Evolutionary conservation across 2,329 filamentous ascomycete genomes (phyloP), one percentile per base, ranked within the genome.

Genomic region (Alternaria sp.): DNA sequence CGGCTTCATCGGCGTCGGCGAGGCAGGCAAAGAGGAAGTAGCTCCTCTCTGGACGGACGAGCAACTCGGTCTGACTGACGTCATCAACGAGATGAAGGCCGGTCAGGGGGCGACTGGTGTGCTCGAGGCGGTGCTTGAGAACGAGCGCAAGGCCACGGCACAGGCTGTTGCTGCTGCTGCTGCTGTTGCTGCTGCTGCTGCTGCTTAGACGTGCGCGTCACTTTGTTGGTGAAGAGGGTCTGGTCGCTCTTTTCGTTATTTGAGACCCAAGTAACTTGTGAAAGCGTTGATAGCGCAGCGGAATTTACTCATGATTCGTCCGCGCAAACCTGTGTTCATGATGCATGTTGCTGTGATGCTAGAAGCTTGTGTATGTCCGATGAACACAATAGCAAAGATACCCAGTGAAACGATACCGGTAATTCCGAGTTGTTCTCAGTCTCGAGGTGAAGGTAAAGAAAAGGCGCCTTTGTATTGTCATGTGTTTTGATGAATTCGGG

Each of bases 1-100:
- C 45, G 95, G 95, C 7, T 97, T 98, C 80, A 91, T 98, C 58
- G 95, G 94, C 52, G 95, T 99, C 8, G 95, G 95, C 23, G 89
- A 92, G 65, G 80, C 89, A 57, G 84, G 83, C 48, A 84, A 84
- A 14, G 79, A 82, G 54, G 80, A 80, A 2, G 84, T 86, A 39
- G 80, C 86, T 74, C 89, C 93, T n/a, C 88, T 99, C 39, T 99
- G 95, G 95, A 95, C 91, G 2, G 88, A 97, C 71, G 83, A 85
- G 70, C 95, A 99, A 83, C 86, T 99, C 55, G 91, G 90, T 39
- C 84, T 97, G 46, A 85, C 87, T 58, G 83, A 64, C 11, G 71
- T 77, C 2, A 39, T 75, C 24, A 72, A 73, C 54, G 86, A 89
- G 74, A 85, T 92, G 72, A 77, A 80, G 73, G 71, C 78, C 34